Percentiles rank a stretch among this genome's conserved stretches.
These are phyloP conservation scores for Ogataea minuta DNA, from an alignment of 805 yeast species.

Conservation along the genomic window DNA sequence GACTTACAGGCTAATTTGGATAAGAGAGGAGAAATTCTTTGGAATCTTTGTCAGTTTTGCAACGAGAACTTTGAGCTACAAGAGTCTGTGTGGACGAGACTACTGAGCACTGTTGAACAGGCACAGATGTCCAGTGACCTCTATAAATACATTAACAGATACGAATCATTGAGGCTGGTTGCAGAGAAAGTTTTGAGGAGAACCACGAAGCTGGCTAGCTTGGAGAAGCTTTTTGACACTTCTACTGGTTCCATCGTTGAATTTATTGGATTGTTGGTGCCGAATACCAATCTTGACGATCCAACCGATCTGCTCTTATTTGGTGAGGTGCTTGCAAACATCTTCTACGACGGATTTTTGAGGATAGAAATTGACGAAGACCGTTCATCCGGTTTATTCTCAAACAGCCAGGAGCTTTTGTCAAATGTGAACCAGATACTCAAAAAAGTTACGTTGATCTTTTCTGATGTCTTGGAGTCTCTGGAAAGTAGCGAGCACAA, in stretches of 20 bases:
- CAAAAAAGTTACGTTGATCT: constrained; percentile 11
- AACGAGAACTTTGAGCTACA: constrained; percentile 21
- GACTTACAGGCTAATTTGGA: constrained; percentile 51
- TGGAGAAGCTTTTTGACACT: constrained; percentile 13
- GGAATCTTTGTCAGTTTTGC: constrained; percentile 23
- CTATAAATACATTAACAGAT: constrained; percentile 8
- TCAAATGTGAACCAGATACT: constrained; percentile 21
- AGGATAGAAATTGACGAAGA: constrained; percentile 15
- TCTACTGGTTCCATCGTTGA: constrained; percentile 7
- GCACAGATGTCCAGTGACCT: constrained; percentile 17
- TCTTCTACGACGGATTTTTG: constrained; percentile 19
- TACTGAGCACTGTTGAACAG: constrained; percentile 22
- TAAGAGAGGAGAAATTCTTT: constrained; percentile 39
- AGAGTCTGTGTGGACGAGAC: constrained; percentile 9
- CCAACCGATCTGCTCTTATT: constrained; percentile 14
- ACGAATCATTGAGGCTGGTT: constrained; percentile 1
- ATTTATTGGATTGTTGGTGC: constrained; percentile 2
- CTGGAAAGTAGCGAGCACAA: constrained; percentile 12
- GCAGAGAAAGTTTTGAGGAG: constrained; percentile 2
- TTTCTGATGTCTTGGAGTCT: constrained; percentile 18
- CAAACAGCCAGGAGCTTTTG: constrained; percentile 16
- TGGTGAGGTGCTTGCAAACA: constrained; percentile 12
- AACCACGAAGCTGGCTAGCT: not conserved
- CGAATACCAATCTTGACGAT: constrained; percentile 4
- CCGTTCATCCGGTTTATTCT: constrained; percentile 19